Base-by-base conservation (phyloP, 2,329 filamentous ascomycete species). In the Penicillium sp. region DNA sequence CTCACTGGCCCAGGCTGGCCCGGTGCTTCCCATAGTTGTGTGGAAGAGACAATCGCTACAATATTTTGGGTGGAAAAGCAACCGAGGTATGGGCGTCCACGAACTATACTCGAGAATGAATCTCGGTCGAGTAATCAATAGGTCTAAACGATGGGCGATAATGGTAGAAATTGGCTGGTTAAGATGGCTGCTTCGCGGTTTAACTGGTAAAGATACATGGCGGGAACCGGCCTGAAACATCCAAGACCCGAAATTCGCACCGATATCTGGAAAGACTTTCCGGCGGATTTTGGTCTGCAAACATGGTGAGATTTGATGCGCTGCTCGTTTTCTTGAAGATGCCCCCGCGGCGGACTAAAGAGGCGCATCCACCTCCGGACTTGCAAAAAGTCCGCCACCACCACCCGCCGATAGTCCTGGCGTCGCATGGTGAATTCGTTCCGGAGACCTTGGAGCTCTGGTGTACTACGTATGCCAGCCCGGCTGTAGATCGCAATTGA, bases 1-100 rank as follows among this genome's bases (percentile, higher is more conserved):
- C 62, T 54, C 56, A 43, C 24, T 57, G 9, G 18, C 54, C 47
- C 46, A 50, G 13, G 46, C 46, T 49, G 46, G 27, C 46, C 46
- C 46, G 46, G 46, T 36, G 31, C 46, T 49, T 49, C 46, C 46
- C 46, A 49, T 49, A 27, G 16, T 49, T 33, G 16, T 49, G 46
- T 49, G 46, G 46, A 49, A 13, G 16, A 18, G 16, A 18, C 16
- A n/a, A 40, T 10, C 18, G 9, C n/a, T 18, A 40, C 9, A 14
- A 40, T n/a, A 40, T n/a, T n/a, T 16, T 40, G n/a, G n/a, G n/a
- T 19, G n/a, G 37, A n/a, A 40, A 18, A 40, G 37, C 37, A 40
- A 40, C 7, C 7, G 37, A 40, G 37, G 18, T 1, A 10, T 18
- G 37, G 18, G 37, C 6, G 16, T 40, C n/a, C 16, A 40, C 24